phyloP scores from a whole-genome alignment of 352 stramenopile genomes.

The Phytophthora lateralis region DNA sequence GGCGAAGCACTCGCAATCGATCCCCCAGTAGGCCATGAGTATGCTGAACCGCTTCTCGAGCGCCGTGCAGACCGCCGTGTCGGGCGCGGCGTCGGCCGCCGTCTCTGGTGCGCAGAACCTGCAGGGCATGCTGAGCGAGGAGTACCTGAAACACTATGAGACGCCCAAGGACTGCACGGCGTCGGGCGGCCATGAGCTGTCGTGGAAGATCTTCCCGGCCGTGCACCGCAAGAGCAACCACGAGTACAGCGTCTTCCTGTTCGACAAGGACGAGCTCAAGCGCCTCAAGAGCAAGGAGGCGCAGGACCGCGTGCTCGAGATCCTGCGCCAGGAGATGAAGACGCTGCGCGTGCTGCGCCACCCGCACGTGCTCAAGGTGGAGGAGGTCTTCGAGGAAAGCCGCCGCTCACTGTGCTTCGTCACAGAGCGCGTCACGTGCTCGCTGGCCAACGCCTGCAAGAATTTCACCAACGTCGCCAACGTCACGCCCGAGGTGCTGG shows the following conservation, averaged over 20 bases:
- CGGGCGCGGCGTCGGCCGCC: slow-evolving; percentile 47
- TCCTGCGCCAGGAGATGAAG: slow-evolving; percentile 90
- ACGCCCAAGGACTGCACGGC: slow-evolving; percentile 86
- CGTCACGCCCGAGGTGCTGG: slow-evolving; percentile 85
- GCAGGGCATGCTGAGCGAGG: slow-evolving; percentile 77
- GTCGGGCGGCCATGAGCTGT: slow-evolving; percentile 81
- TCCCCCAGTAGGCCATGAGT: slow-evolving; percentile 12
- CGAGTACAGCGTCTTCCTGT: slow-evolving; percentile 87
- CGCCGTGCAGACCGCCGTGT: slow-evolving; percentile 66
- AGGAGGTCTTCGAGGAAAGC: slow-evolving; percentile 90
- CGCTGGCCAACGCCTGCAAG: slow-evolving; percentile 90
- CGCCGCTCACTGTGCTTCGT: slow-evolving; percentile 89
- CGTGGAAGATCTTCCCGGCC: slow-evolving; percentile 86
- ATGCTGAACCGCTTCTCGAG: slow-evolving; percentile 87
- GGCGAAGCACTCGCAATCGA: neutral
- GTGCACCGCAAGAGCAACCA: slow-evolving; percentile 79
- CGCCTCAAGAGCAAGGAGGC: slow-evolving; percentile 85
- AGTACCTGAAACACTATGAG: slow-evolving; percentile 88
- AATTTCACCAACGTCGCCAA: slow-evolving; percentile 88
- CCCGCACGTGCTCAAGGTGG: slow-evolving; percentile 90
- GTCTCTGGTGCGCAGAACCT: slow-evolving; percentile 54
- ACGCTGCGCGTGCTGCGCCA: slow-evolving; percentile 85
- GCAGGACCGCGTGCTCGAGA: slow-evolving; percentile 86
- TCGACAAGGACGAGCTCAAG: slow-evolving; percentile 89
- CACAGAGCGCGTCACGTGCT: slow-evolving; percentile 90